Base-by-base conservation (phyloP, 179 eudicot genomes). In the Heliamphora pulchella region DNA sequence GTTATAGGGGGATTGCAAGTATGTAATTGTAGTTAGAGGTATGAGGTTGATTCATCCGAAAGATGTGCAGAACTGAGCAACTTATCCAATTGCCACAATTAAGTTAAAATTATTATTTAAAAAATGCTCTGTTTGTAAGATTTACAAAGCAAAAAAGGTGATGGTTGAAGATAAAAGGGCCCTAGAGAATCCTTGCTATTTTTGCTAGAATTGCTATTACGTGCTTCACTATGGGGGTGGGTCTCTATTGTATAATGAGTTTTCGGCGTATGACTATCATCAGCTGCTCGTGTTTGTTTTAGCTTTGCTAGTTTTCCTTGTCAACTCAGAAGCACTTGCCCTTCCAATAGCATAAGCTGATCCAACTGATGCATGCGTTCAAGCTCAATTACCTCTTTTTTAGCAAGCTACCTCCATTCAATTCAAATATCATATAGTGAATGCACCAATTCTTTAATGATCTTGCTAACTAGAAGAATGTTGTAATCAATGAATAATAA, bases 41-140 rank as follows among this genome's bases (percentile, higher is more conserved):
- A 88, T 94, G 98, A 91, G 99, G 84, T 77, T 96, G 82, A 79
- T 96, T 70, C 94, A 92, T 85, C 91, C 92, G 0, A 97, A 91
- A 63, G 99, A 96, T 80, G 88, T 87, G 54, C 95, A 90, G 79
- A 91, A 88, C 83, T 87, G 90, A 58, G 90, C 92, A 71, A 91
- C 92, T 14, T 96, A 96, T 84, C 99, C 99, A 2, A 66, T 96
- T 18, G 18, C 81, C 53, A 88, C 89, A 0, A 82, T 79, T 83
- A 92, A 89, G 68, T 6, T 11, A 0, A 96, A 91, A 87, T 3
- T 75, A 0, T 81, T 89, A 31, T 62, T 84, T 74, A 84, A 78
- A 77, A 96, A 96, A 84, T 96, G 99, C 79, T 78, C 88, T 0
- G 91, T 88, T 14, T 96, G 98, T 79, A 84, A 83, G 83, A 86